A percentile compares a stretch with the other conserved stretches of the same genome.
Evolutionary conservation across 306 rosid genomes (phyloP).

Genomic region (Pyrus pyrifolia): DNA sequence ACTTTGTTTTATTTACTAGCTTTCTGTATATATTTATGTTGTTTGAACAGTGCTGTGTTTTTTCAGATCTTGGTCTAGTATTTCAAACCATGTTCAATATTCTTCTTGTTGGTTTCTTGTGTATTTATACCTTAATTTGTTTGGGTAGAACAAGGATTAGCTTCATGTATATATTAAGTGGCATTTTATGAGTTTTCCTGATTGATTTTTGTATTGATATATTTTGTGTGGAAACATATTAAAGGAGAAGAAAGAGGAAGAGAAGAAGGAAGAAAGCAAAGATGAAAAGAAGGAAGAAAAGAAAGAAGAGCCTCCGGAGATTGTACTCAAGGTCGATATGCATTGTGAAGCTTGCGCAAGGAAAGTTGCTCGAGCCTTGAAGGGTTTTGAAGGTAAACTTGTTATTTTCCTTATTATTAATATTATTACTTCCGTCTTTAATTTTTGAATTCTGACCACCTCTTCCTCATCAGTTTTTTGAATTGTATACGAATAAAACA

Average conservation of each 20-base stretch:
- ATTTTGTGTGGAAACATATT: slow-evolving; percentile 9
- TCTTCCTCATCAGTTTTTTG: not conserved
- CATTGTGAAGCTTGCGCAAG: slow-evolving; percentile 96
- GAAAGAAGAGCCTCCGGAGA: slow-evolving; percentile 50
- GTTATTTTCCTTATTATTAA: not conserved
- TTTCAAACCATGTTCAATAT: not conserved
- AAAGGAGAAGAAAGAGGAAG: slow-evolving; percentile 35
- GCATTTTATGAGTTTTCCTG: not conserved
- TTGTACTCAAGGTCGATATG: slow-evolving; percentile 89
- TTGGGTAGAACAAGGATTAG: not conserved
- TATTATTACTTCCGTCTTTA: not conserved
- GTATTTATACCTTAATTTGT: not conserved
- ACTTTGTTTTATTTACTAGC: not conserved
- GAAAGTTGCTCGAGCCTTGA: slow-evolving; percentile 81
- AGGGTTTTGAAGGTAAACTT: slow-evolving; percentile 73
- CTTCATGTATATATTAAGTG: not conserved
- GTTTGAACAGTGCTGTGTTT: not conserved
- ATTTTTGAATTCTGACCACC: not conserved
- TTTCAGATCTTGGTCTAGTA: not conserved
- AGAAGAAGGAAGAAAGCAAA: slow-evolving; percentile 19
- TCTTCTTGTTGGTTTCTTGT: not conserved
- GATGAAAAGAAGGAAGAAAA: slow-evolving; percentile 28
- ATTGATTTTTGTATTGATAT: not conserved
- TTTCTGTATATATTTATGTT: not conserved
- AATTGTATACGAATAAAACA: not conserved